Evolutionary conservation across 805 yeast species (phyloP), one percentile per base, ranked within the genome.

Genomic region (Maudiozyma barnettii): DNA sequence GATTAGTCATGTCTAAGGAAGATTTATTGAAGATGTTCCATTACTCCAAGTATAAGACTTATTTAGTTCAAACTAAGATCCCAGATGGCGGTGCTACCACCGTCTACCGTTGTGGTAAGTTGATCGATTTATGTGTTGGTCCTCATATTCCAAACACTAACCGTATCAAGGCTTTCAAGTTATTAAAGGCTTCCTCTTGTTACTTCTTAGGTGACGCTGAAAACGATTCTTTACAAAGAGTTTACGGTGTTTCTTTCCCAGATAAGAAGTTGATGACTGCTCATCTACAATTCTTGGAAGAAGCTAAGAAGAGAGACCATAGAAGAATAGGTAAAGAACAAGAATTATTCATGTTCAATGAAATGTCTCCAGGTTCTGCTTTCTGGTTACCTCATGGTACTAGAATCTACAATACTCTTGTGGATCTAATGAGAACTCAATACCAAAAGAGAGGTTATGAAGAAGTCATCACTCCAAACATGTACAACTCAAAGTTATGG

Each of bases 351-450:
- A 79, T 83, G 70, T 93, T 93, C 79, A 81, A 93, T 69, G 99
- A 93, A 70, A 72, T 91, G 84, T 86, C 96, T 18, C 99, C 99
- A 47, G 99, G 99, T 55, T 81, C 95, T 38, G 90, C 95, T 51
- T 93, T 93, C 80, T 93, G 98, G 98, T 77, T 93, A 60, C 99
- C 99, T 45, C 99, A 91, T 63, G 99, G 99, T 70, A 82, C 99
- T 43, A 84, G 98, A 73, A 93, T 93, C 64, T 93, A 93, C 77
- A 87, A 87, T 70, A 79, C 87, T 50, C 75, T 93, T 67, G 80
- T 81, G 57, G 89, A 85, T 30, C 69, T 88, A 68, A 65, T 93
- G 71, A 80, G 91, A 71, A 64, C 68, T 46, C 95, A 93, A 73
- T 93, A 93, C 72, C 81, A 84, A 64, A 81, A 78, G 70, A 84